A percentile compares a stretch with the other conserved stretches of the same genome.
These are phyloP conservation scores for Pseudogymnoascus sp. DNA, from an alignment of 2,329 filamentous ascomycete species.

Conservation along the genomic window DNA sequence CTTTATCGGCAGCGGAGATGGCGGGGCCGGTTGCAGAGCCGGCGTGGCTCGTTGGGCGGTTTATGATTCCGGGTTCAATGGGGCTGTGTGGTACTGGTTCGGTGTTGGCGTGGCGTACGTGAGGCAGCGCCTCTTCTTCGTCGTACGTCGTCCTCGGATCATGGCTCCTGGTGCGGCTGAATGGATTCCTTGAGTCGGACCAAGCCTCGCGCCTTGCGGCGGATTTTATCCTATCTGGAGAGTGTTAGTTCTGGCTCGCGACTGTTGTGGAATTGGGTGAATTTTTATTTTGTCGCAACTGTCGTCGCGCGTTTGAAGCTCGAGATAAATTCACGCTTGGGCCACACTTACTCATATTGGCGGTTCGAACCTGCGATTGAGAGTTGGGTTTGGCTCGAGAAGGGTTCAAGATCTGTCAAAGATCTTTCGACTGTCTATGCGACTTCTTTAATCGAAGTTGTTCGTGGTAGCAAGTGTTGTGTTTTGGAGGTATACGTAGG, in stretches of 20 bases:
- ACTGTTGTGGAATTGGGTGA: neutral
- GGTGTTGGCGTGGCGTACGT: neutral
- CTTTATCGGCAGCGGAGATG: neutral
- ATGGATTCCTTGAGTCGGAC: neutral
- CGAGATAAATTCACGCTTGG: neutral
- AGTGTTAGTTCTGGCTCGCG: neutral
- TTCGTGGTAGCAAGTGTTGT: neutral
- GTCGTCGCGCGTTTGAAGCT: neutral
- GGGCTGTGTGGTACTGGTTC: neutral
- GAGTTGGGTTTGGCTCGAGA: neutral
- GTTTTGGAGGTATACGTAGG: neutral
- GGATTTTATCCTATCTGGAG: neutral
- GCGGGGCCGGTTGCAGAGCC: neutral
- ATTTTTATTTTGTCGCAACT: neutral
- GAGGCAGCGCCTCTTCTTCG: neutral
- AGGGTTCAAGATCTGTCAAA: slow-evolving; percentile 3
- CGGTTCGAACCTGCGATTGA: neutral
- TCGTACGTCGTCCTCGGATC: neutral
- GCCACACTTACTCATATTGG: slow-evolving; percentile 1
- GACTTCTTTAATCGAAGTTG: neutral
- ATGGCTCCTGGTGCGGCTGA: neutral
- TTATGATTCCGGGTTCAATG: neutral
- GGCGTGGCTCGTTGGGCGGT: neutral
- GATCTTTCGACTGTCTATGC: slow-evolving; percentile 2
- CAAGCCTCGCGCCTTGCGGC: neutral